Base-by-base conservation (phyloP, 2,329 filamentous ascomycete genomes). In the Ilyonectria robusta region DNA sequence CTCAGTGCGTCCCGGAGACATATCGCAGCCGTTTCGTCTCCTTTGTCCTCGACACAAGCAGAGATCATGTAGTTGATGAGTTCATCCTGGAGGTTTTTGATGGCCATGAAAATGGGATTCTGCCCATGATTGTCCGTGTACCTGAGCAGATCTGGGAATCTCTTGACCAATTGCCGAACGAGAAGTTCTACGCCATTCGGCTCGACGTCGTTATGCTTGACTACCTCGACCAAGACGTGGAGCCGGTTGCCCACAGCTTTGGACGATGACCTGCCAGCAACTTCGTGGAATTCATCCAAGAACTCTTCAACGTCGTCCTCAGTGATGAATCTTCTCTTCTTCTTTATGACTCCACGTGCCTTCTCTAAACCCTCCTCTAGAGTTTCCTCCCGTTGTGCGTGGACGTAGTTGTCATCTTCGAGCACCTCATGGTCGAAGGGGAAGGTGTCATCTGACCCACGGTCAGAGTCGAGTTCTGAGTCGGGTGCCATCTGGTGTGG, bases 11-110 rank as follows among this genome's bases (percentile, higher is more conserved):
- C 47, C 5, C n/a, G 4, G 46, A 53, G 31, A n/a, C 31, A 51
- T 11, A 9, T 6, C 8, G 8, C 31, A 33, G 2, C 6, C 11
- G 2, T 33, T 9, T 9, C 8, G 2, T 33, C 8, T 33, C 11
- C 31, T 4, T 53, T 13, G 31, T 11, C 31, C 31, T 33, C 31
- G 31, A 11, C 31, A n/a, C 57, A 51, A 23, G 17, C 19, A 50
- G n/a, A 35, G 7, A 60, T 8, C 33, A 60, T 60, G 33, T 31
- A 60, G 17, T 40, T 31, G 9, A 60, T 33, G 3, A 60, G 17
- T 9, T 42, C 8, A 33, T 37, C n/a, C 31, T 29, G 31, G 42
- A 23, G 21, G 35, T n/a, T 19, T 19, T 6, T n/a, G 2, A 60
- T 60, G 3, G 58, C 58, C 19, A 40, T 29, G 35, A 26, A 53